Base-by-base conservation (phyloP, 2,329 filamentous ascomycete species). In the Pseudogymnoascus destructans region DNA sequence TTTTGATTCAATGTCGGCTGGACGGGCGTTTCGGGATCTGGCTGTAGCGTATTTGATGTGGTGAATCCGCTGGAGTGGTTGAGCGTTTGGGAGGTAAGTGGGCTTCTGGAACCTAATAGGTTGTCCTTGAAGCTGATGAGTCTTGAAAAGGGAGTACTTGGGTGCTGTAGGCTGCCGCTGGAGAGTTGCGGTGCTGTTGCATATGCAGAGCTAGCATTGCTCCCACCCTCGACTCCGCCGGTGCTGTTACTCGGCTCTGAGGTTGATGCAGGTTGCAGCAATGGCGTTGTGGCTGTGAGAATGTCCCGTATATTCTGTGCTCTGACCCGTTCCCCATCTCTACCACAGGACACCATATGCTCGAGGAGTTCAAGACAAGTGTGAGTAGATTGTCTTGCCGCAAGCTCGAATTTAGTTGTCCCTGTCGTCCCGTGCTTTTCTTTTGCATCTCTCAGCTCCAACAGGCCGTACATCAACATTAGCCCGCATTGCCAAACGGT, bases 401-500 rank as follows among this genome's bases (percentile, higher is more conserved):
- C 54, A 36, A 38, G 54, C 13, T 56, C 54, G 4, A 35, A 35
- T 23, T 56, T 56, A 6, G 54, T 36, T 17, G 35, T 36, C 13
- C 17, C 54, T 36, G 32, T 8, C 11, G 35, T 56, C 32, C 35
- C 30, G 10, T 36, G 30, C 11, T 23, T 35, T 10, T 54, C 46
- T 11, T 57, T 58, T 13, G 15, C 35, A 2, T 52, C 38, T 21
- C 27, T 57, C n/a, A 57, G 55, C 30, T 59, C 60, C 10, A 32
- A 56, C 3, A 61, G 19, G 1, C 59, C 59, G 36, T 58, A 61
- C 27, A 61, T 33, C 6, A 57, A 15, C 57, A 61, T 57, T 54
- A 61, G 17, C 5, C 59, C 60, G 17, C 60, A 61, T n/a, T 57
- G 58, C 59, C 59, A 61, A 19, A 61, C 4, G 27, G 57, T 61